Conservation (phyloP, 176 grass and related monocot genomes). For the Metroxylon sagu region DNA sequence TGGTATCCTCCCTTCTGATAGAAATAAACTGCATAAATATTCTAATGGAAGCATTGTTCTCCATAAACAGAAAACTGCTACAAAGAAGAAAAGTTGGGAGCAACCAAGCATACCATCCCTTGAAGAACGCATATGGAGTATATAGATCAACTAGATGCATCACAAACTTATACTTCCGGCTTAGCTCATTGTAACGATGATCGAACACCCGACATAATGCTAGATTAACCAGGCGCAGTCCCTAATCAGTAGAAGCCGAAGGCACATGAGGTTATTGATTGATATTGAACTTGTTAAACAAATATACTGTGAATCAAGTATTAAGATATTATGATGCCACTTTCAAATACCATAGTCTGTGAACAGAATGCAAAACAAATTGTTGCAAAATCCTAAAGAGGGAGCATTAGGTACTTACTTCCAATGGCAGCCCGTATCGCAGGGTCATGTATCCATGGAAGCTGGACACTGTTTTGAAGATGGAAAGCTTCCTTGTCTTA, state of each 20-base stretch:
- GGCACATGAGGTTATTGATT: too few relatives aligned
- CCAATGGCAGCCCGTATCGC: slow-evolving; percentile 54
- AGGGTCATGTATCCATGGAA: slow-evolving; percentile 63
- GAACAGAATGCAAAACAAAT: too few relatives aligned
- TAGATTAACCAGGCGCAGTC: slow-evolving; percentile 28
- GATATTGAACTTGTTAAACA: too few relatives aligned
- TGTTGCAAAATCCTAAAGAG: too few relatives aligned
- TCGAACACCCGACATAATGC: slow-evolving; percentile 1
- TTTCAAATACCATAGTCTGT: too few relatives aligned
- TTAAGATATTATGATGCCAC: too few relatives aligned
- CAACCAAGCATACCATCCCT: slow-evolving; percentile 32
- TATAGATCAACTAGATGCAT: slow-evolving; percentile 64
- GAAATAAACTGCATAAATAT: too few relatives aligned
- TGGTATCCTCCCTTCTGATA: too few relatives aligned
- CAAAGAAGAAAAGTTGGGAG: neutral
- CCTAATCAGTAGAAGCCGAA: slow-evolving; percentile 9
- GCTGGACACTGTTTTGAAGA: slow-evolving; percentile 39
- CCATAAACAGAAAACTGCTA: neutral
- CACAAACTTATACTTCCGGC: slow-evolving; percentile 35
- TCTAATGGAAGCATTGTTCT: too few relatives aligned
- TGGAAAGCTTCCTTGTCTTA: slow-evolving; percentile 32
- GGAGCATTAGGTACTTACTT: slow-evolving; percentile 15
- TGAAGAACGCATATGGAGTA: slow-evolving; percentile 52
- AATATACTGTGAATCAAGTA: too few relatives aligned
- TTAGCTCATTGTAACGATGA: slow-evolving; percentile 8